Percentiles rank a stretch among this genome's conserved stretches.
Conservation (phyloP, 441 rosid species). For the Pelargonium cotyledonis region DNA sequence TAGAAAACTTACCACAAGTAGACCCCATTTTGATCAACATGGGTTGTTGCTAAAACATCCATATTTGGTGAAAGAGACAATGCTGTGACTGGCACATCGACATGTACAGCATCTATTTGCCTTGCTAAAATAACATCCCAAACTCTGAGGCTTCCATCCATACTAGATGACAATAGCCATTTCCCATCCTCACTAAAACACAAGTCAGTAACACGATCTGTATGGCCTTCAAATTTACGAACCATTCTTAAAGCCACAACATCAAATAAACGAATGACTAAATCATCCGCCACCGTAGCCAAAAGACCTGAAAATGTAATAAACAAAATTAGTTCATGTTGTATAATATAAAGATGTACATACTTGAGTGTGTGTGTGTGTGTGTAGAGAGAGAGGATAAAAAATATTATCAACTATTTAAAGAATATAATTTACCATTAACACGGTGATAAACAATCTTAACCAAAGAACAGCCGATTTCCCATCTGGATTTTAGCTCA, state of each 20-base stretch:
- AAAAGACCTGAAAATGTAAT: conserved; percentile 57
- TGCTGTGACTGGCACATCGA: conserved; percentile 75
- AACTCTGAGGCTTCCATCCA: conserved; percentile 89
- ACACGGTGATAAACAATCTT: conserved; percentile 71
- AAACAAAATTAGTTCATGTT: conserved; percentile 21
- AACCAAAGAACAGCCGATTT: conserved; percentile 65
- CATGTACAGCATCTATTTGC: conserved; percentile 84
- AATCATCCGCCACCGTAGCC: conserved; percentile 88
- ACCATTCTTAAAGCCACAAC: conserved; percentile 74
- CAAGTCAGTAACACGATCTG: conserved; percentile 79
- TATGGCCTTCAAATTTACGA: conserved; percentile 92
- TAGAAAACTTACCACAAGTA: conserved; percentile 62
- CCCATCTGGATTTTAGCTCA: conserved; percentile 68
- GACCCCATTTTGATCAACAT: conserved; percentile 90
- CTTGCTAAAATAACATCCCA: conserved; percentile 91
- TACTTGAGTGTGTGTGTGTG: neutral
- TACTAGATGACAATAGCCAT: conserved; percentile 91
- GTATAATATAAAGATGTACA: neutral
- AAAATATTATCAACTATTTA: neutral
- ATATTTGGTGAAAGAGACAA: conserved; percentile 92
- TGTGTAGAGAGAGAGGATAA: neutral
- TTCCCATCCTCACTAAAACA: conserved; percentile 97
- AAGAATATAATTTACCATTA: conserved; percentile 45
- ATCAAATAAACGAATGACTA: conserved; percentile 67
- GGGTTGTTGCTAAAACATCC: conserved; percentile 87